phyloP scores from a whole-genome alignment of 192 early-diverging fungal genomes.

The Entophlyctis luteolus region DNA sequence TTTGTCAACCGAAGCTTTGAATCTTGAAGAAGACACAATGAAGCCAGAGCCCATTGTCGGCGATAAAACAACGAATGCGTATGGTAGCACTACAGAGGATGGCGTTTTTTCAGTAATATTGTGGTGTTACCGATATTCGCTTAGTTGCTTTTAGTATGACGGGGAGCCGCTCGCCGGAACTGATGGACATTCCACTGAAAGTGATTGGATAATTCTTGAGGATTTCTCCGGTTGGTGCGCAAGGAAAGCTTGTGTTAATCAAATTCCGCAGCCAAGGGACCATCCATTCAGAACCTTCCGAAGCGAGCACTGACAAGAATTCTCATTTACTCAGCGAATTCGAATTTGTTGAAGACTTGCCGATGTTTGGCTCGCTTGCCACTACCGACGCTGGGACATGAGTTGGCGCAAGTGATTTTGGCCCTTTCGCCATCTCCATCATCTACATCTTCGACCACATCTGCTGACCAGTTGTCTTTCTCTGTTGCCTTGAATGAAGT shows the following conservation, averaged over 20 bases:
- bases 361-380: constrained; percentile 17
- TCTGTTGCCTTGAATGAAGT: constrained; percentile 6
- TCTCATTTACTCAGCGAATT: constrained; percentile 19
- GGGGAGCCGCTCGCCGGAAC: constrained; percentile 11
- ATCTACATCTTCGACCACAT: neutral
- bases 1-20: neutral
- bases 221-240: neutral
- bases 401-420: constrained; percentile 13
- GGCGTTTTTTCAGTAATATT: constrained; percentile 6
- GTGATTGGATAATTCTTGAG: constrained; percentile 26
- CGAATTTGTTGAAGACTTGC: constrained; percentile 26
- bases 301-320: constrained; percentile 22
- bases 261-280: neutral
- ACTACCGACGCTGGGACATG: constrained; percentile 18
- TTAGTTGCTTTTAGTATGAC: constrained; percentile 7
- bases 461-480: neutral
- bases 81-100: constrained; percentile 8
- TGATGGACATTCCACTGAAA: constrained; percentile 7
- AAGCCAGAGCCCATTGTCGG: no score
- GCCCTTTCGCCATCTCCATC: neutral
- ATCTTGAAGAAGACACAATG: neutral
- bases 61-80: neutral
- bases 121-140: neutral
- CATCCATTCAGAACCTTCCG: constrained; percentile 11
- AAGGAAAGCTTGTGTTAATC: neutral